A percentile compares a stretch with the other conserved stretches of the same genome.
Conservation (phyloP, 257 asterid genomes). For the Solanum bukasovii region DNA sequence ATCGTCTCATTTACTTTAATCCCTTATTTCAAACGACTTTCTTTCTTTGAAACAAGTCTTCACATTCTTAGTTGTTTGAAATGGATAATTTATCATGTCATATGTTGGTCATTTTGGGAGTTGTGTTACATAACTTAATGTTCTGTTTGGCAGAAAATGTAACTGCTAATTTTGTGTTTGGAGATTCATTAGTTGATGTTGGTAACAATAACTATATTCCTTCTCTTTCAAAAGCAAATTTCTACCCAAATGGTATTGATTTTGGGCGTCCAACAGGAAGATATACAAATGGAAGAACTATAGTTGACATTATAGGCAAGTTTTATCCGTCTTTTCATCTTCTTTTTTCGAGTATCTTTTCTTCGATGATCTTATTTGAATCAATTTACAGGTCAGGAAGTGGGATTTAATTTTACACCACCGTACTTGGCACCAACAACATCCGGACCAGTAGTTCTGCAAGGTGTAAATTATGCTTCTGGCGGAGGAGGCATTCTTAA, state of each 20-base stretch:
- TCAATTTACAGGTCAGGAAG: conserved; percentile 34
- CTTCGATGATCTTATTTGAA: neutral
- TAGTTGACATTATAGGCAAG: conserved; percentile 66
- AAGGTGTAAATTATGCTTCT: conserved; percentile 74
- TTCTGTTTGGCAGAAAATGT: neutral
- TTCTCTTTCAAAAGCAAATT: conserved; percentile 65
- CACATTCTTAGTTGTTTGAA: neutral
- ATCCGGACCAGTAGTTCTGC: conserved; percentile 29
- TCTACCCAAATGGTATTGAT: conserved; percentile 63
- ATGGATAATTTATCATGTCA: neutral
- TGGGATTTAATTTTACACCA: conserved; percentile 49
- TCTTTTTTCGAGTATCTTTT: neutral
- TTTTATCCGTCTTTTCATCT: neutral
- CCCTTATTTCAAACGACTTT: neutral
- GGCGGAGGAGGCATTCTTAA: conserved; percentile 82
- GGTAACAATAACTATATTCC: conserved; percentile 70
- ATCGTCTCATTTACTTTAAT: neutral
- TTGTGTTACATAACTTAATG: neutral
- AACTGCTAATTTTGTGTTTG: conserved; percentile 57
- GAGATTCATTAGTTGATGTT: conserved; percentile 72
- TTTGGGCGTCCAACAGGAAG: conserved; percentile 69
- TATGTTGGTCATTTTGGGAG: neutral
- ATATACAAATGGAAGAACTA: conserved; percentile 70
- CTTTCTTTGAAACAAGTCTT: neutral
- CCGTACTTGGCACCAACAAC: conserved; percentile 69